Evolutionary conservation across 1,139 yeast species (phyloP).

Genomic region (Blastobotrys persicus): DNA sequence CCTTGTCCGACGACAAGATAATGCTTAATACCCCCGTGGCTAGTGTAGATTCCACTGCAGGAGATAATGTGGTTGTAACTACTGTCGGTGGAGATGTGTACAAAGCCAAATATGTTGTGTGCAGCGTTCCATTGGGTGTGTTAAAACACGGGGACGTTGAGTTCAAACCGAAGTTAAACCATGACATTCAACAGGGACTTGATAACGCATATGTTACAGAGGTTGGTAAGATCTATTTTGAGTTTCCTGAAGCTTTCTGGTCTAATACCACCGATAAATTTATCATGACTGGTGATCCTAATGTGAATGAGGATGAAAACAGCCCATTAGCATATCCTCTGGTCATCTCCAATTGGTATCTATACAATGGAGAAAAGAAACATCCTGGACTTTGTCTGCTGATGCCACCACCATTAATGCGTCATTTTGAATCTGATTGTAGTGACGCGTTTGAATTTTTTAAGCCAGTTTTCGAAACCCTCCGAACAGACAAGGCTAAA

Average conservation of each 20-base stretch:
- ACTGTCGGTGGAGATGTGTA: slow-evolving; percentile 34
- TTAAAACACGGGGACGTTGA: slow-evolving; percentile 49
- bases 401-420: slow-evolving; percentile 41
- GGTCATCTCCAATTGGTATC: slow-evolving; percentile 27
- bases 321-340: slow-evolving; percentile 27
- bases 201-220: slow-evolving; percentile 60
- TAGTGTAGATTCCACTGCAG: slow-evolving; percentile 35
- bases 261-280: slow-evolving; percentile 44
- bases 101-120: slow-evolving; percentile 54
- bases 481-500: slow-evolving; percentile 27
- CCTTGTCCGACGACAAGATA: slow-evolving; percentile 45
- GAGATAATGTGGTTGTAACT: slow-evolving; percentile 27
- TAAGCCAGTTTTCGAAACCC: slow-evolving; percentile 26
- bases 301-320: slow-evolving; percentile 21
- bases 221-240: slow-evolving; percentile 78
- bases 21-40: slow-evolving; percentile 48
- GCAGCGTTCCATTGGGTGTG: slow-evolving; percentile 75
- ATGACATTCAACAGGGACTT: slow-evolving; percentile 46
- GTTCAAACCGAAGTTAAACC: slow-evolving; percentile 51
- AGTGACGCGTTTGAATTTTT: slow-evolving; percentile 28
- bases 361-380: slow-evolving; percentile 27
- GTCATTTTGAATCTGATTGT: slow-evolving; percentile 44
- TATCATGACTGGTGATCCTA: slow-evolving; percentile 26
- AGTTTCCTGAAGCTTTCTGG: slow-evolving; percentile 71
- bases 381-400: slow-evolving; percentile 45